Base-by-base conservation (phyloP, 192 early-diverging fungal species). In the Linderina pennispora region DNA sequence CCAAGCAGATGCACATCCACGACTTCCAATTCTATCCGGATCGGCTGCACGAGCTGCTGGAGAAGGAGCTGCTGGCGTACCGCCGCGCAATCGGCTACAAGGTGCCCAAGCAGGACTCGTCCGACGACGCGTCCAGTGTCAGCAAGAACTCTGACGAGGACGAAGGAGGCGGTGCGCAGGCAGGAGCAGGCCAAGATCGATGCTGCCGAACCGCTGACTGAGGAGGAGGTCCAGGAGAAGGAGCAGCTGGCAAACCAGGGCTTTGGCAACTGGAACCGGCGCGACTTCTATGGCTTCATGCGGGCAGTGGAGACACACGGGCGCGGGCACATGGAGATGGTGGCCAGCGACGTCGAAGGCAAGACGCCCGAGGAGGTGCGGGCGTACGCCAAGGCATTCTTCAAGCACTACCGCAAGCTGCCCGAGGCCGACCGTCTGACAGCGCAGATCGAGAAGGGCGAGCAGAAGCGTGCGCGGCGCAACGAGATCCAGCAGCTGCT, bases 21-120 rank as follows among this genome's bases (percentile, higher is more conserved):
- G 95, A 98, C 58, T 93, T 89, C 62, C 96, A 99, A 67, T 99
- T 99, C 66, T 95, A 81, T 49, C 87, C 89, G 25, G 62, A 74
- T 18, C 78, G 89, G 16, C 67, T 97, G 13, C 59, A 77, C 14
- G 83, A 86, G 36, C 77, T 97, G 13, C 76, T 88, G 49, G 88
- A 94, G 24, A 85, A 83, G 57, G 92, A 95, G 56, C 77, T 83
- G 18, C 73, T 87, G 31, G 76, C 77, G 16, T 85, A 85, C 40
- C 76, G 77, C 34, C 86, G 87, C 46, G 53, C 69, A 26, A 79
- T 86, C 14, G 80, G 79, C n/a, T 88, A 89, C 62, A 81, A 80
- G 45, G 75, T 86, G 20, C 80, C 81, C 23, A 65, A 56, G 48
- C 48, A 62, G 20, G 69, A 55, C 14, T 19, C 73, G n/a, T 45